Percentiles rank a stretch among this genome's conserved stretches.
phyloP scores from a whole-genome alignment of 2,329 filamentous ascomycete genomes.

The Talaromyces pinophilus region DNA sequence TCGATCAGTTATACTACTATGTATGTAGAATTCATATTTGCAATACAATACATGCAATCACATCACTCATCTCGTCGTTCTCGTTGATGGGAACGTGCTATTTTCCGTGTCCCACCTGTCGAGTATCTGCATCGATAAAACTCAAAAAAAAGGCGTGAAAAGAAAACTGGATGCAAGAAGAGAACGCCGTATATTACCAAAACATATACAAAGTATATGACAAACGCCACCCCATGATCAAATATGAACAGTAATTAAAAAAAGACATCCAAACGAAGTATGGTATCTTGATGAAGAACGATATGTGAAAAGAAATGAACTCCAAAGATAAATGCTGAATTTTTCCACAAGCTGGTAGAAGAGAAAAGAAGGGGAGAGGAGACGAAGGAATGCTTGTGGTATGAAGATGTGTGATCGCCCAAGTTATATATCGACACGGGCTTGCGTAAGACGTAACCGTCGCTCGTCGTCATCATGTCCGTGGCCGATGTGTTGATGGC shows the following conservation, averaged over 20 bases:
- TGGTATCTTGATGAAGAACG: constrained; percentile 10
- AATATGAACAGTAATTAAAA: constrained; percentile 1
- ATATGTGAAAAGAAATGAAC: not conserved
- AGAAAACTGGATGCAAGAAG: not conserved
- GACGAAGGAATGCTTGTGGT: not conserved
- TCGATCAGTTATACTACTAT: not conserved
- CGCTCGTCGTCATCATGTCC: constrained; percentile 40
- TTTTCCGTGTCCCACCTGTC: not conserved
- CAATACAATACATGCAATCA: not conserved
- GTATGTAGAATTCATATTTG: no score
- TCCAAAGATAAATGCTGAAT: constrained; percentile 1
- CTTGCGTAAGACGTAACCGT: constrained; percentile 44
- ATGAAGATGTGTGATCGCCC: constrained; percentile 2
- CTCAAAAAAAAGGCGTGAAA: not conserved
- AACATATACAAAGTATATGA: not conserved
- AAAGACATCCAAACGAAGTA: constrained; percentile 18
- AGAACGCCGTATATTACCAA: not conserved
- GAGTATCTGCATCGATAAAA: not conserved
- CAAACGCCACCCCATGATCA: constrained; percentile 10
- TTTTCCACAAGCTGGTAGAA: not conserved
- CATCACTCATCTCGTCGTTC: not conserved
- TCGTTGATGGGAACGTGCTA: not conserved
- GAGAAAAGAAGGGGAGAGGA: not conserved
- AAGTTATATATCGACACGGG: constrained; percentile 37
- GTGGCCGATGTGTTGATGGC: constrained; percentile 29